phyloP scores from a whole-genome alignment of 371 early-diverging fungal genomes.

The Nematocida sp. region DNA sequence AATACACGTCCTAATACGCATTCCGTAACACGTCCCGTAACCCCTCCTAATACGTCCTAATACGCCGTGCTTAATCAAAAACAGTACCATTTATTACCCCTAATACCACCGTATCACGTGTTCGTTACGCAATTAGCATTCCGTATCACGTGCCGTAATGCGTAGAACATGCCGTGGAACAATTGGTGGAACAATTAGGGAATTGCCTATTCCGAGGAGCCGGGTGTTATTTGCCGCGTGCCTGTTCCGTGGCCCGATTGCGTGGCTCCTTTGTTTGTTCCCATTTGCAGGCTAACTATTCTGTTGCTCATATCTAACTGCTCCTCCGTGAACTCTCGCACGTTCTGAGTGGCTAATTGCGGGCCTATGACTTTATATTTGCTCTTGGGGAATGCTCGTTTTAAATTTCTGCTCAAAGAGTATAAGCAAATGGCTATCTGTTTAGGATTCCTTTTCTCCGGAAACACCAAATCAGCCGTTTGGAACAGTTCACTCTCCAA shows the following conservation, averaged over 20 bases:
- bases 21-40: no score
- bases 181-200: no score
- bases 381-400: conserved; percentile 66
- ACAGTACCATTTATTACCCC: no score
- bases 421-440: conserved; percentile 71
- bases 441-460: conserved; percentile 74
- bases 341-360: conserved; percentile 52
- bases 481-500: conserved; percentile 77
- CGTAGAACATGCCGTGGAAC: no score
- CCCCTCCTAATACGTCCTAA: no score
- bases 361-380: conserved; percentile 62
- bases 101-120: no score
- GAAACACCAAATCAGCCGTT: conserved; percentile 75
- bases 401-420: conserved; percentile 75
- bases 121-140: no score
- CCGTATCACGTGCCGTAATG: no score
- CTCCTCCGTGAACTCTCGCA: conserved; percentile 59
- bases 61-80: no score
- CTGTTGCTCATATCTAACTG: conserved; percentile 60
- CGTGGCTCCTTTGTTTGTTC: conserved; percentile 49
- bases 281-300: conserved; percentile 57
- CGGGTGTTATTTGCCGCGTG: conserved; percentile 41
- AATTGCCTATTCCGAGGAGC: no score
- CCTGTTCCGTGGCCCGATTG: conserved; percentile 53
- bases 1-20: no score